A percentile compares a stretch with the other conserved stretches of the same genome.
Evolutionary conservation across 306 rosid species (phyloP).

Genomic region (Prinsepia uniflora): DNA sequence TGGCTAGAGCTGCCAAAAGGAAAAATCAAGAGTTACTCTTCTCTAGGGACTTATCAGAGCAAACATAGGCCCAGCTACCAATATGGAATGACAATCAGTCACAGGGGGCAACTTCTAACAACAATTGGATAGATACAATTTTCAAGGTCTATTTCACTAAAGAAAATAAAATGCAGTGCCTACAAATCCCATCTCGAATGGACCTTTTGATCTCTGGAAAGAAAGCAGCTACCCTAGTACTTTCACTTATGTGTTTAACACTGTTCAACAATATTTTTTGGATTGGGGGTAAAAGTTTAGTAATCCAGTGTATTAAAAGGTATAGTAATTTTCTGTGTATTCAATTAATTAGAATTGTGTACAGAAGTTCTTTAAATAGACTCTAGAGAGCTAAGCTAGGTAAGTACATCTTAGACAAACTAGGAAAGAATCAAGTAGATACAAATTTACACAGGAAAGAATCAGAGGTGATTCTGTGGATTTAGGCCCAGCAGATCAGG

Average conservation of each 20-base stretch:
- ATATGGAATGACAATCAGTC: not conserved
- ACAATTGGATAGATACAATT: not conserved
- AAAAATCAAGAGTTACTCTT: slow-evolving; percentile 22
- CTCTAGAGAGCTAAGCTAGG: too few relatives aligned
- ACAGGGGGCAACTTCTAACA: not conserved
- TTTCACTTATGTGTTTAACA: not conserved
- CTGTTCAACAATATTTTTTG: not conserved
- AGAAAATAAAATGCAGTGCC: not conserved
- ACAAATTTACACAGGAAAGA: too few relatives aligned
- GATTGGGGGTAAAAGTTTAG: not conserved
- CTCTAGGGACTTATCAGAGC: not conserved
- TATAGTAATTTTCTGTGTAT: too few relatives aligned
- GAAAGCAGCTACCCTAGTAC: not conserved
- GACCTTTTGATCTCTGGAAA: too few relatives aligned
- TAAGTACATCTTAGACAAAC: too few relatives aligned
- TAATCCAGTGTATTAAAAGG: not conserved
- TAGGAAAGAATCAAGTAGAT: too few relatives aligned
- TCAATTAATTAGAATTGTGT: too few relatives aligned
- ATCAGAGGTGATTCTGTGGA: too few relatives aligned
- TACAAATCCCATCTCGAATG: not conserved
- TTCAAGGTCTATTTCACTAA: not conserved
- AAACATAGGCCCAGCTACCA: not conserved
- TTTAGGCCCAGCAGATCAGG: too few relatives aligned
- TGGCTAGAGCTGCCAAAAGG: slow-evolving; percentile 57
- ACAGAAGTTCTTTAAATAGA: too few relatives aligned